Evolutionary conservation across 352 stramenopile genomes (phyloP), one percentile per base, ranked within the genome.

Genomic region (Phytophthora fragariaefolia): DNA sequence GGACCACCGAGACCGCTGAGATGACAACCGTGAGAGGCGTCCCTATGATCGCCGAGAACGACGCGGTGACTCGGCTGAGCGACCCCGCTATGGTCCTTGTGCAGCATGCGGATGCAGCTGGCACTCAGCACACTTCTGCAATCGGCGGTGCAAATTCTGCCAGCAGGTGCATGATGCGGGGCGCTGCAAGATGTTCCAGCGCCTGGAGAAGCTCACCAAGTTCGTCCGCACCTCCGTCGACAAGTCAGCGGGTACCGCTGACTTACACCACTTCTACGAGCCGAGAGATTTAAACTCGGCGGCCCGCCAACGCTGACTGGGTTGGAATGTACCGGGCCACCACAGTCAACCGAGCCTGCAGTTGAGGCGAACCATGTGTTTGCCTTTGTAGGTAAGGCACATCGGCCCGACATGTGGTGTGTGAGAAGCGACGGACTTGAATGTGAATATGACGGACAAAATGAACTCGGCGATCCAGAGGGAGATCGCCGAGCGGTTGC

Each of bases 241-340:
- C 52, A 60, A 60, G 23, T 60, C 52, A 7, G 24, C 32, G 12
- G 24, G 50, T 0, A 23, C 52, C 13, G 52, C 30, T 23, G 51
- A 58, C 3, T 15, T 58, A 5, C 51, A 49, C 34, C 22, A 58
- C 34, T 18, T 58, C 20, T 30, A 50, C 18, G 10, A 4, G 23
- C 52, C 52, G 38, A 51, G 36, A 20, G 52, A 60, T 60, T 60
- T 60, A 60, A 60, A 51, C 38, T 51, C 52, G 27, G 42, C 22
- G 28, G 54, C 54, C 27, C 54, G 42, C 42, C 42, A 62, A 62
- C 42, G 24, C n/a, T 53, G 28, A 53, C 54, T 54, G 54, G 42
- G 42, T 53, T 62, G 42, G 54, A 47, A 2, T 18, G 23, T 22
- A 45, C 22, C 53, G 53, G 53, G 53, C 40, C 51, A 10, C 40